A percentile compares a stretch with the other conserved stretches of the same genome.
These are phyloP conservation scores for Leccinum subtestaceum DNA, from an alignment of 768 basidiomycete species.

Conservation along the genomic window DNA sequence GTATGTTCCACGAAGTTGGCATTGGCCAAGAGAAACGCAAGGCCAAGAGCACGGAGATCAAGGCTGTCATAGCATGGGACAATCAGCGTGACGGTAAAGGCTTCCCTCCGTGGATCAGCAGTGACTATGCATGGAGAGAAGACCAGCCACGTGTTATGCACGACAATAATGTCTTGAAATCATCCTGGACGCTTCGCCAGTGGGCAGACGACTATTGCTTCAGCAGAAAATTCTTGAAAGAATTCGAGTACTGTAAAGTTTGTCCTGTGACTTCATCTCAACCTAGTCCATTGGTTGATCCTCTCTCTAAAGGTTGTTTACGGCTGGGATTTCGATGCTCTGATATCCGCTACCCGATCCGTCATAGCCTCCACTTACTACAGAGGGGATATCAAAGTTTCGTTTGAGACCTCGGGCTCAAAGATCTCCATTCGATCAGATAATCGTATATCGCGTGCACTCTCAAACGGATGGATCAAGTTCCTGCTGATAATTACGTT, in stretches of 20 bases:
- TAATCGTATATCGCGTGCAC: conserved; percentile 60
- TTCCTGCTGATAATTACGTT: conserved; percentile 65
- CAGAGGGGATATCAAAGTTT: conserved; percentile 39
- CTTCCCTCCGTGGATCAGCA: conserved; percentile 48
- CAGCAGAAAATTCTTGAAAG: conserved; percentile 68
- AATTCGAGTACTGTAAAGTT: conserved; percentile 74
- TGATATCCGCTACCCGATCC: conserved; percentile 38
- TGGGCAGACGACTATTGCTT: conserved; percentile 86
- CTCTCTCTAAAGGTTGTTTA: conserved; percentile 45
- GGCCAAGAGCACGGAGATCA: conserved; percentile 43
- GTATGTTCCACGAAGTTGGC: conserved; percentile 58
- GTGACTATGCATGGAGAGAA: conserved; percentile 32
- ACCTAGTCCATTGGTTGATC: conserved; percentile 16
- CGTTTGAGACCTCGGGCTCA: conserved; percentile 45
- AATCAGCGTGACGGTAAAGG: conserved; percentile 46
- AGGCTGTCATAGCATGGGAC: conserved; percentile 43
- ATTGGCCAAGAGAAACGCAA: conserved; percentile 34
- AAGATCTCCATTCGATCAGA: conserved; percentile 66
- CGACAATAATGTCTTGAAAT: conserved; percentile 36
- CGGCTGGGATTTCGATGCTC: conserved; percentile 51
- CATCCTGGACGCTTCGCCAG: conserved; percentile 60
- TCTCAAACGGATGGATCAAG: conserved; percentile 71
- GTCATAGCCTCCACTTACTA: conserved; percentile 41
- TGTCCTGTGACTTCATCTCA: background rate
- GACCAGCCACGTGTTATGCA: conserved; percentile 29